Conservation (phyloP, 2,329 filamentous ascomycete species). For the Penicillium digitatum region DNA sequence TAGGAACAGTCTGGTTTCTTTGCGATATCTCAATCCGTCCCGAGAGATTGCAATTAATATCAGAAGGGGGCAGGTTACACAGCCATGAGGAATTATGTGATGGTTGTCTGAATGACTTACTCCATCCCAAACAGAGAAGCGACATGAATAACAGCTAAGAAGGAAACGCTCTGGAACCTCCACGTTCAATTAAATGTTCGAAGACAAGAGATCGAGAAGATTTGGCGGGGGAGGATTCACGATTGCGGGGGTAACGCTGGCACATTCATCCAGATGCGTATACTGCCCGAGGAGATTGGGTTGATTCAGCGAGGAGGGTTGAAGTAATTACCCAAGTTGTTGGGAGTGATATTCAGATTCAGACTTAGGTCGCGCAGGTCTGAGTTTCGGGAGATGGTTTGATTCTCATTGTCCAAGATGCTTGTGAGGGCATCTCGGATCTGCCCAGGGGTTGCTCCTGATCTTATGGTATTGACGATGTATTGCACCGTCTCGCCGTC, state of each 20-base stretch:
- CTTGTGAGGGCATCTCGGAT: slow-evolving; percentile 13
- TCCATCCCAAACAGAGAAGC: not conserved
- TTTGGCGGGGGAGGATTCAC: not conserved
- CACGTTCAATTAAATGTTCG: not conserved
- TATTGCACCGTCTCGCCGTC: slow-evolving; percentile 20
- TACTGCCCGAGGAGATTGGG: not conserved
- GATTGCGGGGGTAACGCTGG: not conserved
- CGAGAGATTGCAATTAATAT: slow-evolving; percentile 3
- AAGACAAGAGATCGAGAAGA: not conserved
- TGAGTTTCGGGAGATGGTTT: not conserved
- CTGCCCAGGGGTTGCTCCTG: slow-evolving; percentile 18
- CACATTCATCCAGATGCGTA: not conserved
- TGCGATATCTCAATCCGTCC: slow-evolving; percentile 2
- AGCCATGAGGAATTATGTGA: not conserved
- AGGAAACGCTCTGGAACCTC: not conserved
- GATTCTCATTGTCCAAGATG: not conserved
- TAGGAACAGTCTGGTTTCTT: not conserved
- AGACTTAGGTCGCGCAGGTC: not conserved
- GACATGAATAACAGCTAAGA: not conserved
- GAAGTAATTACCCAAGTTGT: slow-evolving; percentile 1
- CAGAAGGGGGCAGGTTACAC: not conserved
- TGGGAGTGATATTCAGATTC: not conserved
- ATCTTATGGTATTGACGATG: slow-evolving; percentile 28
- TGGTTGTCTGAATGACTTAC: not conserved
- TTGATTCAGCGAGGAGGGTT: not conserved